Evolutionary conservation across 2,329 filamentous ascomycete genomes (phyloP), one percentile per base, ranked within the genome.

Genomic region (Proliferodiscus dingleyae): DNA sequence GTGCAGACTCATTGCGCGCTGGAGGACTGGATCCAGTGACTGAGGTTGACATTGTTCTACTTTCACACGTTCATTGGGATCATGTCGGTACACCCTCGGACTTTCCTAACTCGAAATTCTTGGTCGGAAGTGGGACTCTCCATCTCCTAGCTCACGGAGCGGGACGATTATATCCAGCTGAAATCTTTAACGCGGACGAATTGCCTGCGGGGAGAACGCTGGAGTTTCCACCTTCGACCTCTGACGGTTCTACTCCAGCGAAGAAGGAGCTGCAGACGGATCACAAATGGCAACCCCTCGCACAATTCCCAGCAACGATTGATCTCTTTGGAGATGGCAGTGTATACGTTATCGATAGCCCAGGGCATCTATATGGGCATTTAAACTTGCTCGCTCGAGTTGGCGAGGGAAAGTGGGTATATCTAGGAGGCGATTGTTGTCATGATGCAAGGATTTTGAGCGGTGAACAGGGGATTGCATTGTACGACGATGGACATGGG

Each of bases 51-150:
- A 39, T 37, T 34, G 50, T 57, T 4, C 26, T 80, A 6, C 58
- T 77, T 1, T 74, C 70, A 52, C 77, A 81, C 47, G 66, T 75
- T 0, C 76, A 81, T 53, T 79, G 74, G 67, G 77, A 81, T 53
- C 77, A 80, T 50, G 66, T 74, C 29, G 78, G 77, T n/a, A 76
- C 73, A 4, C 73, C 75, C 0, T 61, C 64, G 1, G 74, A 78
- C 53, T 80, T 78, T 51, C 49, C 66, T 0, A 59, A 64, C 10
- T 66, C 74, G 0, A 64, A 64, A 2, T 78, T 80, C 51, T 52
- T 74, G 3, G 71, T 80, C 8, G 78, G 78, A 0, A 62, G 66
- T 3, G 73, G 72, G 4, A 69, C 70, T 0, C 51, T 70, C 15
- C 51, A 68, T 29, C 57, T 76, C 1, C 58, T 76, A 10, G 55